A percentile compares a stretch with the other conserved stretches of the same genome.
Evolutionary conservation across 2,329 filamentous ascomycete genomes (phyloP).

Genomic region (Aureobasidium sp.): DNA sequence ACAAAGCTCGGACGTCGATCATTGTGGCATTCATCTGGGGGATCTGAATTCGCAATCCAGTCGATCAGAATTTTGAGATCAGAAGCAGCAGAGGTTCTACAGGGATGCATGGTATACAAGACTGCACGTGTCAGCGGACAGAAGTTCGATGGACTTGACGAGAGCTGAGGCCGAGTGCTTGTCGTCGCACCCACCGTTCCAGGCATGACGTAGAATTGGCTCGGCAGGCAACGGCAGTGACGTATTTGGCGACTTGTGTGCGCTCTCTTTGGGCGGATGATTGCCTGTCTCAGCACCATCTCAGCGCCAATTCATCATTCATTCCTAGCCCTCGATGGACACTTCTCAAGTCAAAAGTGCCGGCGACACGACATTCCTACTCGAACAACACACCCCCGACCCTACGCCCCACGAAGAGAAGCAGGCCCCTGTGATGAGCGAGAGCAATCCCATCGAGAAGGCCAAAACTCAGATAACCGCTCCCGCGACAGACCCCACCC

Average conservation of each 20-base stretch:
- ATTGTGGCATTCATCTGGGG: too few relatives aligned
- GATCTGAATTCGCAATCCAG: too few relatives aligned
- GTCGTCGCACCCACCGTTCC: not conserved
- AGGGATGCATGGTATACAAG: too few relatives aligned
- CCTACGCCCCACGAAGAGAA: not conserved
- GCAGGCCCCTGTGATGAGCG: not conserved
- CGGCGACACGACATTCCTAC: slow-evolving; percentile 14
- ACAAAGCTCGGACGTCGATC: too few relatives aligned
- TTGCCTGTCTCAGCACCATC: not conserved
- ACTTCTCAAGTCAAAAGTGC: slow-evolving; percentile 10
- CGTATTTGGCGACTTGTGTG: not conserved
- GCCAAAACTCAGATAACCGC: not conserved
- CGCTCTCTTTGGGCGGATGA: slow-evolving; percentile 4
- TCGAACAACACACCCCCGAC: slow-evolving; percentile 10
- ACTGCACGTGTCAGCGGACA: too few relatives aligned
- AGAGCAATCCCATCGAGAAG: not conserved
- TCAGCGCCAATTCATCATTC: not conserved
- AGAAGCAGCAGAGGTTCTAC: too few relatives aligned
- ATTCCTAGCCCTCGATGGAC: slow-evolving; percentile 7
- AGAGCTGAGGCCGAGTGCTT: not conserved
- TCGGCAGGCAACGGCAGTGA: not conserved
- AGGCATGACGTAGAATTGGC: not conserved
- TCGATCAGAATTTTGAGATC: too few relatives aligned
- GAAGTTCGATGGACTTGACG: not conserved
- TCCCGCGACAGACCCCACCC: not conserved